A percentile compares a stretch with the other conserved stretches of the same genome.
phyloP scores from a whole-genome alignment of 495 filamentous ascomycete genomes.

The Pseudomonodictys pantanalensis region DNA sequence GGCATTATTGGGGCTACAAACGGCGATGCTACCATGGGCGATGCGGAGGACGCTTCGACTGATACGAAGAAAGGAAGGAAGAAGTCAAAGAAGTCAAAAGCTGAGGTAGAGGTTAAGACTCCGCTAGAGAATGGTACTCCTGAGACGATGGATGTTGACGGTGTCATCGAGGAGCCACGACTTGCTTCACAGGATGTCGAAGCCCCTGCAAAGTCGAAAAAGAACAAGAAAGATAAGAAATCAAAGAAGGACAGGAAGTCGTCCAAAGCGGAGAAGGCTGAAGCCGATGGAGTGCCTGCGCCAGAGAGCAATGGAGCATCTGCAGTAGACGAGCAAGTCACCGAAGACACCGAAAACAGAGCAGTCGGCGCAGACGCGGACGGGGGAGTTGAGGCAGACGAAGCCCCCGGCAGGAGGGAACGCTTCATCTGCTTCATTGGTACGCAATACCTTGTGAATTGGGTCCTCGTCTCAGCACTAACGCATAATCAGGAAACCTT shows the following conservation, averaged over 20 bases:
- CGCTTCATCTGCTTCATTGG: conserved; percentile 87
- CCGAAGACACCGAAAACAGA: background rate
- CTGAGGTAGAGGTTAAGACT: background rate
- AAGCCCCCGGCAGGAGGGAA: conserved; percentile 42
- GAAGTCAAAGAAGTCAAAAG: conserved; percentile 20
- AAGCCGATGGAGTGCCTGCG: conserved; percentile 26
- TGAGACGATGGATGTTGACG: background rate
- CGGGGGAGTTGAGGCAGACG: conserved; percentile 3
- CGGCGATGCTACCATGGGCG: background rate
- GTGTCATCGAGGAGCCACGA: conserved; percentile 3
- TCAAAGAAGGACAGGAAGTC: conserved; percentile 39
- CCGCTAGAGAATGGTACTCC: background rate
- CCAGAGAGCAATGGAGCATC: background rate
- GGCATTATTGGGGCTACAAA: background rate
- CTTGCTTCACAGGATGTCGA: no score
- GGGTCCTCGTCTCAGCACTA: conserved; percentile 13
- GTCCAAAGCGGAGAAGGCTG: conserved; percentile 32
- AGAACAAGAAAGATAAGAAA: conserved; percentile 33
- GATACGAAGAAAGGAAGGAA: conserved; percentile 27
- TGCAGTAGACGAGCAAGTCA: background rate
- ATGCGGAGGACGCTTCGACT: background rate
- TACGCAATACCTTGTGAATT: conserved; percentile 37
- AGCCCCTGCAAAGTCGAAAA: conserved; percentile 32
- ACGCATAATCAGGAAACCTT: conserved; percentile 64
- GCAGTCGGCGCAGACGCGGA: background rate